Conservation (phyloP, 345 rosid species). For the Aquilaria sinensis region DNA sequence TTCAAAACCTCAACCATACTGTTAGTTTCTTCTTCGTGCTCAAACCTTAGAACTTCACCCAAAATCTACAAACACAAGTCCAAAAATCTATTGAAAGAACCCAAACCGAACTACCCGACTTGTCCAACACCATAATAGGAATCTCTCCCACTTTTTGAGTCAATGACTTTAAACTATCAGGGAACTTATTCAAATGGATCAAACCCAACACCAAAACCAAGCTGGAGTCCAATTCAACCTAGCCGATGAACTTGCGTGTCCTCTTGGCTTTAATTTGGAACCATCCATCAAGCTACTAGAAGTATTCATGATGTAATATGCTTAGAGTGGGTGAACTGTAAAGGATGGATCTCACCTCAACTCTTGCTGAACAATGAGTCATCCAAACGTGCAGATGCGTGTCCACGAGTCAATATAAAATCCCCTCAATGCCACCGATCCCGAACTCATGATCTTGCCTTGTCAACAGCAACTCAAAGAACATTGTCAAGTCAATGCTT, state of each 20-base stretch:
- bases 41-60: constrained; percentile 41
- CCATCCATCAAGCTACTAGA: constrained; percentile 53
- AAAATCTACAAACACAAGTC: constrained; percentile 52
- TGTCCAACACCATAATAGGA: constrained; percentile 40
- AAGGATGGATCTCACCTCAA: constrained; percentile 31
- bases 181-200: constrained; percentile 75
- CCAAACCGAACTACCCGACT: constrained; percentile 20
- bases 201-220: constrained; percentile 48
- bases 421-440: constrained; percentile 47
- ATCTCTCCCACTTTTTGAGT: constrained; percentile 62
- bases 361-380: constrained; percentile 27
- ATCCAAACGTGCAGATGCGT: constrained; percentile 83
- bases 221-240: constrained; percentile 61
- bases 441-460: constrained; percentile 50
- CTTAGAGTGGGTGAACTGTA: constrained; percentile 25
- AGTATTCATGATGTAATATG: constrained; percentile 25
- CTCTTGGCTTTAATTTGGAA: constrained; percentile 49
- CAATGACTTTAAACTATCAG: constrained; percentile 69
- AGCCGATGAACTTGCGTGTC: constrained; percentile 40
- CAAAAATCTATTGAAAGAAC: constrained; percentile 29
- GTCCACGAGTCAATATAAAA: constrained; percentile 75
- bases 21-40: constrained; percentile 54
- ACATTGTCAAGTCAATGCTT: constrained; percentile 65
- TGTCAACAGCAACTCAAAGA: constrained; percentile 56
- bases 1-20: constrained; percentile 67